Base-by-base conservation (phyloP, 192 early-diverging fungal genomes). In the Podochytrium sp. region DNA sequence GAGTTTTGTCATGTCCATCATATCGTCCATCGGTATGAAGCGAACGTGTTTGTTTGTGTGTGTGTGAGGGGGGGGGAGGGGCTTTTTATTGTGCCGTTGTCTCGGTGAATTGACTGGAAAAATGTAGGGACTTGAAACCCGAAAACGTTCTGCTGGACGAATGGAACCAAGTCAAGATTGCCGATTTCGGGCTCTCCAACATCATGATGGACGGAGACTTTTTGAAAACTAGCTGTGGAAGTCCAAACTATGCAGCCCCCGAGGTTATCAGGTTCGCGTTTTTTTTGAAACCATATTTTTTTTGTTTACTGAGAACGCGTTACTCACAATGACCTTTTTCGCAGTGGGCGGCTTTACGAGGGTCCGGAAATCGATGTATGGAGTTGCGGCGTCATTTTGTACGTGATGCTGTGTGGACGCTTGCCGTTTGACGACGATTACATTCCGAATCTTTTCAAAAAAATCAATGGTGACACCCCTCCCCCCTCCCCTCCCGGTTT, bases 361-460 rank as follows among this genome's bases (percentile, higher is more conserved):
- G 97, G 96, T 10, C 92, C 93, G 23, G 96, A 98, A 81, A 95
- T 98, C n/a, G 97, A 99, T 84, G 95, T 97, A 2, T 99, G 97
- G 97, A 95, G 93, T 78, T 95, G 92, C 76, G 97, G 97, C 29
- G 93, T 98, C 3, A 96, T 98, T 69, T 83, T 98, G 29, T 98
- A 96, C 70, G 96, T 98, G 39, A 95, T 98, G 94, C 86, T 97
- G 18, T 95, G 94, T 70, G 97, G 97, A 4, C 88, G 93, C 34
- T 85, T 98, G 20, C 98, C 98, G 1, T 99, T 98, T 76, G 98
- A 99, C 75, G 98, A 98, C 76, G 95, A 99, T 74, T 92, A 98
- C 72, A 97, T 99, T 20, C 85, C 85, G 2, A 83, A 78, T 35
- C 77, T 87, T 1, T 87, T 85, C 80, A 95, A 95, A 78, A 99